These are phyloP conservation scores for Aspergillus asperescens DNA, from an alignment of 495 filamentous ascomycete species.

Conservation along the genomic window DNA sequence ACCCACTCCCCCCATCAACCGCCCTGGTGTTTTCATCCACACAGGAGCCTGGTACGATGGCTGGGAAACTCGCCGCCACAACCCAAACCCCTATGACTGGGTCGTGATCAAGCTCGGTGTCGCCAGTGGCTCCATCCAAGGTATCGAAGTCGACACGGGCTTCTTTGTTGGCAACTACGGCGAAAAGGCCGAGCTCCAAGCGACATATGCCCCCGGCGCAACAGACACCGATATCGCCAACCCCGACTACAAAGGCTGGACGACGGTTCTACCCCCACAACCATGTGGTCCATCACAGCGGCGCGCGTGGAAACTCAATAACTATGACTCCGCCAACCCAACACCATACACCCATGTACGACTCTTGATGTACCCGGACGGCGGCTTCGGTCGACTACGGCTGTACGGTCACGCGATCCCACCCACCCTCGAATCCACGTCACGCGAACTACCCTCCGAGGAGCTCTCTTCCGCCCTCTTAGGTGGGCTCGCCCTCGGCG, in stretches of 20 bases:
- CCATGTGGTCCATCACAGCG: conserved; percentile 71
- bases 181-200: conserved; percentile 76
- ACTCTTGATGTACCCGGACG: conserved; percentile 88
- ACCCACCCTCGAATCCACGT: conserved; percentile 12
- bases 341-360: conserved; percentile 80
- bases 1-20: conserved; percentile 65
- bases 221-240: conserved; percentile 55
- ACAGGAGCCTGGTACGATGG: conserved; percentile 93
- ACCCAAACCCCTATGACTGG: conserved; percentile 74
- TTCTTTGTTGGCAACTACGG: conserved; percentile 88
- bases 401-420: conserved; percentile 71
- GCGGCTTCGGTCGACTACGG: conserved; percentile 84
- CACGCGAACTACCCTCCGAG: conserved; percentile 49
- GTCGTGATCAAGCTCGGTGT: conserved; percentile 78
- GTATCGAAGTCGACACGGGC: conserved; percentile 81
- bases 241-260: conserved; percentile 60
- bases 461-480: conserved; percentile 80
- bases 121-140: conserved; percentile 65
- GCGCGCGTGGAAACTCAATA: conserved; percentile 70
- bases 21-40: conserved; percentile 76
- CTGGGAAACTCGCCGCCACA: conserved; percentile 91
- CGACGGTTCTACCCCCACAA: conserved; percentile 61
- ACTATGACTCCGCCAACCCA: conserved; percentile 36
- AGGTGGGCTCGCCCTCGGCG: conserved; percentile 69
- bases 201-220: conserved; percentile 55